Evolutionary conservation across 495 filamentous ascomycete species (phyloP), one percentile per base, ranked within the genome.

Genomic region (Cryomyces minteri): DNA sequence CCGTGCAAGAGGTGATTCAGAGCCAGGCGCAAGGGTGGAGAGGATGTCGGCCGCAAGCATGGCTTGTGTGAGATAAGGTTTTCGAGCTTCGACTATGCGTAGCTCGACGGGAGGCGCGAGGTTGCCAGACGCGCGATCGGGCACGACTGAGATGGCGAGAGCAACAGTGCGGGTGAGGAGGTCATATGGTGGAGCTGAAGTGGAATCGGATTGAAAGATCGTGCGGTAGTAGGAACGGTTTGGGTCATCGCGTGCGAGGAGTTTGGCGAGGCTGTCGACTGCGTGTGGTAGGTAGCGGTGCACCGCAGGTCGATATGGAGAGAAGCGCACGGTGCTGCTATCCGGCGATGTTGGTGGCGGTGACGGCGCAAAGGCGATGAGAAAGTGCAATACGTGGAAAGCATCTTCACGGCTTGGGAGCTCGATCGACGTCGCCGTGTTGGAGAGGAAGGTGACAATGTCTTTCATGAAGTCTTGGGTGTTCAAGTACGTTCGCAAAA

Each of bases 381-480:
- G 69, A 62, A 98, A 88, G 55, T 92, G 80, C 31, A 98, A 69
- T 11, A 96, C 67, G 58, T 79, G 83, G 39, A 82, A 66, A 0
- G 88, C 87, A 55, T 98, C 88, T 48, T 95, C 88, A 52, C 84
- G 80, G 29, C 80, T 81, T 11, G 90, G 82, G 31, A 98, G 65
- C 54, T 84, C 77, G 45, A 98, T 74, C 18, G 72, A 68, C 46
- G 87, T 76, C 12, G 86, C 73, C 45, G 88, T 69, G 57, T 98
- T 95, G 47, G 86, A 90, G 34, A 98, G 67, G 45, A 87, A 80
- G 38, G 80, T 80, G 46, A 96, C 76, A 10, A 87, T 68, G 61
- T 98, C 90, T 61, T 98, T 98, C 82, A 93, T 92, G 53, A 98
- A 84, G 59, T 98, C 88, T 55, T 93, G 61, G 4, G 82, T 88